Base-by-base conservation (phyloP, 495 filamentous ascomycete species). In the Penicillium robsamsonii region DNA sequence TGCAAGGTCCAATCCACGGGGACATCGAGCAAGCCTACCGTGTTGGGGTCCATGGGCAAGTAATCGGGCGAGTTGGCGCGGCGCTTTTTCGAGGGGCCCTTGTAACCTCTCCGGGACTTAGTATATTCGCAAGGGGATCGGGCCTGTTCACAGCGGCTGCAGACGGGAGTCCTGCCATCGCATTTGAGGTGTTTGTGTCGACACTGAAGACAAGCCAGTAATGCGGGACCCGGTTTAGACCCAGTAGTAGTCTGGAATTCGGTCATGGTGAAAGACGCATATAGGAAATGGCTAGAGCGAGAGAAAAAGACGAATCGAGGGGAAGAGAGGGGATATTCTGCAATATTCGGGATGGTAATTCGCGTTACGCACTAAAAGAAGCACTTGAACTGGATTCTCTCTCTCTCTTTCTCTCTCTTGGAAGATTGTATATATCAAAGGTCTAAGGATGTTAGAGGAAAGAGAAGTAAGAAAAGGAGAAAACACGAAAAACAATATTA, bases 171-270 rank as follows among this genome's bases (percentile, higher is more conserved):
- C 22, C 61, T 60, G 5, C 74, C 73, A 64, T 79, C 76, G 45
- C 76, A 79, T 61, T 77, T 79, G 53, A 87, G 81, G 60, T 87
- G 85, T 56, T 84, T 79, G 55, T 78, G 74, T 46, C 84, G 83
- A 60, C 84, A 85, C 38, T 70, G 67, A 30, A 84, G 72, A 64
- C 82, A 85, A 29, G 82, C 81, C 53, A 85, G 61, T 12, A 78
- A 71, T 33, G 75, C 77, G 4, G 75, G 76, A 22, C 72, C 68
- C 6, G 67, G 53, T 56, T 62, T 64, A 24, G 62, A 60, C 35
- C 52, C 56, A 18, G 67, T 49, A 50, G 33, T 55, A 24, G 51
- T 50, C 46, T 59, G 58, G 35, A 62, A 53, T 30, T 71, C 66
- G 20, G 50, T 60, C 67, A 69, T 73, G 37, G 33, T 44, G 56